Percentiles rank a stretch among this genome's conserved stretches.
Evolutionary conservation across 805 yeast species (phyloP).

Genomic region (Barnettozyma sucrosica): DNA sequence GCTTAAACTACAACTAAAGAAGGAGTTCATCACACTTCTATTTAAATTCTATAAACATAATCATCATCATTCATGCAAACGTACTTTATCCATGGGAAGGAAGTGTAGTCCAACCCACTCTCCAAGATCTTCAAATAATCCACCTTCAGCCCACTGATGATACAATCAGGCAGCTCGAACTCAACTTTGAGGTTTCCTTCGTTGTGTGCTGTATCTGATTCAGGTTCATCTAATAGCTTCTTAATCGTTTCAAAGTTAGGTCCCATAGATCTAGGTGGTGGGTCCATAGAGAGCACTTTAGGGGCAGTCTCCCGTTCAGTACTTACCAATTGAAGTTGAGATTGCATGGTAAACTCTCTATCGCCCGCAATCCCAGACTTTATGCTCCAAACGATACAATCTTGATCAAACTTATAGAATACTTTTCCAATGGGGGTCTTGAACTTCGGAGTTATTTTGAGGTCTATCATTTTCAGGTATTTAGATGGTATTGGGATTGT

Average conservation of each 20-base stretch:
- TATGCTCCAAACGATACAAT: slow-evolving; percentile 68
- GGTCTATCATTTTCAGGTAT: slow-evolving; percentile 32
- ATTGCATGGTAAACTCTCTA: slow-evolving; percentile 46
- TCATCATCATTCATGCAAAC: slow-evolving; percentile 37
- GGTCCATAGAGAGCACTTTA: slow-evolving; percentile 22
- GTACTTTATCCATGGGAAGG: slow-evolving; percentile 78
- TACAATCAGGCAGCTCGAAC: slow-evolving; percentile 58
- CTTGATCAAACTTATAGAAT: slow-evolving; percentile 61
- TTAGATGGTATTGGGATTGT: slow-evolving; percentile 53
- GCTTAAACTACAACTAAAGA: too few species aligned
- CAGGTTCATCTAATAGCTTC: slow-evolving; percentile 3
- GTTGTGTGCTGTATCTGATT: neutral
- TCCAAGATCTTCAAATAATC: slow-evolving; percentile 65
- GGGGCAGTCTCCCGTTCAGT: slow-evolving; percentile 14
- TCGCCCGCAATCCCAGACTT: slow-evolving; percentile 57
- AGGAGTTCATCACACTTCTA: neutral
- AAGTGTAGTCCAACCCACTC: slow-evolving; percentile 47
- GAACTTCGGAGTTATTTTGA: slow-evolving; percentile 51
- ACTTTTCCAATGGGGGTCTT: slow-evolving; percentile 71
- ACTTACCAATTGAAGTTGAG: slow-evolving; percentile 37
- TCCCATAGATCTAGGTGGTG: slow-evolving; percentile 20
- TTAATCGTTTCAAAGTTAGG: slow-evolving; percentile 22
- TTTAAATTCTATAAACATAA: slow-evolving; percentile 23
- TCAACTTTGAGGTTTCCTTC: slow-evolving; percentile 38
- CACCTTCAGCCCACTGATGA: slow-evolving; percentile 62